phyloP scores from a whole-genome alignment of 169 alveolate genomes.

The Pseudocohnilembus persalinus region DNA sequence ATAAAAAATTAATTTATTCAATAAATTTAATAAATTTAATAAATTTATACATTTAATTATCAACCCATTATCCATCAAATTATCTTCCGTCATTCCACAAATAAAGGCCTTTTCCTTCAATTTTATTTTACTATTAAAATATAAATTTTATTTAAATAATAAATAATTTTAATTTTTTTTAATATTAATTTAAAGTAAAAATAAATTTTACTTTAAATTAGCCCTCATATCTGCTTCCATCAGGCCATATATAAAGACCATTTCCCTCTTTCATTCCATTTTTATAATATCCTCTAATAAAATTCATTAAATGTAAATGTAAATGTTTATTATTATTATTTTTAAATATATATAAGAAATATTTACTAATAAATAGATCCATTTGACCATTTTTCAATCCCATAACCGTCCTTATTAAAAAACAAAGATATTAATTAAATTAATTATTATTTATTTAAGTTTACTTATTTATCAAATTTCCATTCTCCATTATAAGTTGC shows the following conservation, averaged over 20 bases:
- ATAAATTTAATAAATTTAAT: slow-evolving; percentile 47
- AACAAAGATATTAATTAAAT: slow-evolving; percentile 38
- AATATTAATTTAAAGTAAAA: too few relatives aligned
- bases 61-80: slow-evolving; percentile 26
- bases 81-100: slow-evolving; percentile 37
- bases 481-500: slow-evolving; percentile 61
- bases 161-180: slow-evolving; percentile 30
- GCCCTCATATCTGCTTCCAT: slow-evolving; percentile 35
- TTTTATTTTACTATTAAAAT: slow-evolving; percentile 34
- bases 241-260: slow-evolving; percentile 49
- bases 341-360: not conserved
- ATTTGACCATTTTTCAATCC: slow-evolving; percentile 52
- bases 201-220: slow-evolving; percentile 10
- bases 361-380: slow-evolving; percentile 54
- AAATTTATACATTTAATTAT: slow-evolving; percentile 47
- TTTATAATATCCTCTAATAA: slow-evolving; percentile 31
- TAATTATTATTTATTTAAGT: slow-evolving; percentile 21
- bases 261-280: slow-evolving; percentile 37
- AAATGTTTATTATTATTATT: not conserved
- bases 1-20: slow-evolving; percentile 40
- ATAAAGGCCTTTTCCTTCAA: slow-evolving; percentile 53
- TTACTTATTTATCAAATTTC: slow-evolving; percentile 28
- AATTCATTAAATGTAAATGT: not conserved
- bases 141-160: too few relatives aligned
- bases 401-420: slow-evolving; percentile 6